phyloP scores from a whole-genome alignment of 1,139 yeast genomes.

The Scheffersomyces lignicola region DNA sequence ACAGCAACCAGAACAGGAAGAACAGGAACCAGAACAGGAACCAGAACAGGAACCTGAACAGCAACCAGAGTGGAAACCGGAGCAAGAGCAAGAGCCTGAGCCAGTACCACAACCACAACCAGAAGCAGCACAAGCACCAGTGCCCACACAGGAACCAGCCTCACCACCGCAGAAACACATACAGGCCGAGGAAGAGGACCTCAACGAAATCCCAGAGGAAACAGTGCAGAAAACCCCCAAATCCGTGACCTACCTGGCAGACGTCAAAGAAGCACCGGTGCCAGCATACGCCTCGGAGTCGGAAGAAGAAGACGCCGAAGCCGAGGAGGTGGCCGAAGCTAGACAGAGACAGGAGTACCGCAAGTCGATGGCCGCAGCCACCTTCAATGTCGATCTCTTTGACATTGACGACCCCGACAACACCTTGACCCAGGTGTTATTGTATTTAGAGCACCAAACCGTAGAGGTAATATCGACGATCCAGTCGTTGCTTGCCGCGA shows the following conservation, averaged over 20 bases:
- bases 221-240: background rate
- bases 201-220: conserved; percentile 10
- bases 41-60: too few relatives aligned
- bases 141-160: too few relatives aligned
- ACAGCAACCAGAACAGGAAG: too few relatives aligned
- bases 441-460: conserved; percentile 90
- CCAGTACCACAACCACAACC: too few relatives aligned
- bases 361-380: conserved; percentile 53
- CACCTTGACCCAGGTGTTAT: conserved; percentile 78
- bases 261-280: background rate
- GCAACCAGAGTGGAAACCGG: too few relatives aligned
- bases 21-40: too few relatives aligned
- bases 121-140: too few relatives aligned
- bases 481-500: conserved; percentile 74
- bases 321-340: conserved; percentile 31
- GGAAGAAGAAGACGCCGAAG: conserved; percentile 19
- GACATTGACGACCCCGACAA: conserved; percentile 85
- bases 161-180: too few relatives aligned
- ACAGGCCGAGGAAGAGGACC: conserved; percentile 11
- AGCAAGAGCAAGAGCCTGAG: too few relatives aligned
- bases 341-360: conserved; percentile 50
- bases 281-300: background rate
- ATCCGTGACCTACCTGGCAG: conserved; percentile 2
- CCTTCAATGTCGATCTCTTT: conserved; percentile 70
- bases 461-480: conserved; percentile 89